Evolutionary conservation across 2,329 filamentous ascomycete genomes (phyloP).

Genomic region (Lecanosticta acicola): DNA sequence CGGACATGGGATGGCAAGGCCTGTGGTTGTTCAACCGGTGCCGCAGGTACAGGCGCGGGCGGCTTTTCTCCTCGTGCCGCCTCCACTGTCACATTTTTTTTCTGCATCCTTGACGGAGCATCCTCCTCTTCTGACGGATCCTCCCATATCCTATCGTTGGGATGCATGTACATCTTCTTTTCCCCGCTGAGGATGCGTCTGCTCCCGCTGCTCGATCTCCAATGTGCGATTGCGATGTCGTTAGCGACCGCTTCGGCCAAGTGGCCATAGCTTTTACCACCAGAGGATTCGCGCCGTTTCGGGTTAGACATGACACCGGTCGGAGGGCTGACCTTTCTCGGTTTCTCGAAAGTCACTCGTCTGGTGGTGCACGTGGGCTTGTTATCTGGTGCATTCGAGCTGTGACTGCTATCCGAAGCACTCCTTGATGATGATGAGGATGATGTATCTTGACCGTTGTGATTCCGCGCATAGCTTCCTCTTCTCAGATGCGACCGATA

Average conservation of each 20-base stretch:
- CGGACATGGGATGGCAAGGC: conserved; percentile 45
- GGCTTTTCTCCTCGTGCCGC: conserved; percentile 1
- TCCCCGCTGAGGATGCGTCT: conserved; percentile 64
- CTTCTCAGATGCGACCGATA: conserved; percentile 66
- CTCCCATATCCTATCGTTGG: conserved; percentile 80
- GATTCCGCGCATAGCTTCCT: conserved; percentile 60
- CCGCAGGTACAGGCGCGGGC: conserved; percentile 1
- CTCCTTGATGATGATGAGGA: conserved; percentile 14
- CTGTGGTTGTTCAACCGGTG: conserved; percentile 9
- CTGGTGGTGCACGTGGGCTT: conserved; percentile 6
- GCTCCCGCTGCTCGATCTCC: conserved; percentile 58
- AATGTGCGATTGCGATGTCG: conserved; percentile 32
- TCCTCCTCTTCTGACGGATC: conserved; percentile 58
- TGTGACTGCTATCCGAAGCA: conserved; percentile 16
- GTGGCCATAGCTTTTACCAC: conserved; percentile 33
- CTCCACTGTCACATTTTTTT: conserved; percentile 5
- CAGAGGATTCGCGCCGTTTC: conserved; percentile 23
- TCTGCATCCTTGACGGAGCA: conserved; percentile 10
- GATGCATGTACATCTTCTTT: conserved; percentile 60
- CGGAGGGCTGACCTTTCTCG: conserved; percentile 21
- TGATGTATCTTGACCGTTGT: conserved; percentile 31
- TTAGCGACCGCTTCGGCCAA: conserved; percentile 32
- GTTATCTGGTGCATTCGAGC: conserved; percentile 9
- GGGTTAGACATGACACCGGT: conserved; percentile 16
- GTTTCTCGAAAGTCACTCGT: conserved; percentile 12